A percentile compares a stretch with the other conserved stretches of the same genome.
Conservation (phyloP, 1,139 yeast species). For the Yamadazyma membranifaciens region DNA sequence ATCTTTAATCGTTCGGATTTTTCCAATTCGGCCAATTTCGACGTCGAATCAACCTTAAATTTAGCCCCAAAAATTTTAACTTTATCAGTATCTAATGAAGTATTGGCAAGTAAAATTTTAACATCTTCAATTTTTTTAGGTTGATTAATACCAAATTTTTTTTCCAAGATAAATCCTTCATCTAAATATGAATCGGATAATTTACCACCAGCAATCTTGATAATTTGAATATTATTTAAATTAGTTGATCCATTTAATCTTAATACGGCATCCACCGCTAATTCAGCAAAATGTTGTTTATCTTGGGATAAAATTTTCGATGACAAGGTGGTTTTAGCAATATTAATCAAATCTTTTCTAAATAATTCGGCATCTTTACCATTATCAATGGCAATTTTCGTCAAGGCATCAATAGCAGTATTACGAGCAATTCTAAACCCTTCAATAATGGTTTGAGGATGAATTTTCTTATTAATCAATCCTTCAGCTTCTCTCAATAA, state of each 20-base stretch:
- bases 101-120: constrained; percentile 86
- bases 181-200: constrained; percentile 89
- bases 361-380: constrained; percentile 61
- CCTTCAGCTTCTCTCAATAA: constrained; percentile 93
- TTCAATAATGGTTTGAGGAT: constrained; percentile 96
- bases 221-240: constrained; percentile 89
- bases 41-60: constrained; percentile 92
- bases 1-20: constrained; percentile 93
- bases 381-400: constrained; percentile 74
- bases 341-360: constrained; percentile 74
- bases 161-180: constrained; percentile 91
- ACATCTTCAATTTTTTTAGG: constrained; percentile 85
- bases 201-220: constrained; percentile 92
- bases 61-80: constrained; percentile 98
- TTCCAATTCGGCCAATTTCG: constrained; percentile 92
- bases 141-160: constrained; percentile 91
- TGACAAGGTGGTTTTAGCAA: constrained; percentile 91
- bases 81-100: constrained; percentile 96
- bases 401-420: constrained; percentile 81
- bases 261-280: constrained; percentile 93
- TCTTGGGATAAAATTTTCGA: constrained; percentile 95
- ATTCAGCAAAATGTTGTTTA: constrained; percentile 79
- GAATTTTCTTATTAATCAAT: constrained; percentile 87
- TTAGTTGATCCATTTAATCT: constrained; percentile 94
- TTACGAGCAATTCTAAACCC: constrained; percentile 88